Evolutionary conservation across 164 flowering plant species (phyloP), one percentile per base, ranked within the genome.

Genomic region (Vitis vinifera): DNA sequence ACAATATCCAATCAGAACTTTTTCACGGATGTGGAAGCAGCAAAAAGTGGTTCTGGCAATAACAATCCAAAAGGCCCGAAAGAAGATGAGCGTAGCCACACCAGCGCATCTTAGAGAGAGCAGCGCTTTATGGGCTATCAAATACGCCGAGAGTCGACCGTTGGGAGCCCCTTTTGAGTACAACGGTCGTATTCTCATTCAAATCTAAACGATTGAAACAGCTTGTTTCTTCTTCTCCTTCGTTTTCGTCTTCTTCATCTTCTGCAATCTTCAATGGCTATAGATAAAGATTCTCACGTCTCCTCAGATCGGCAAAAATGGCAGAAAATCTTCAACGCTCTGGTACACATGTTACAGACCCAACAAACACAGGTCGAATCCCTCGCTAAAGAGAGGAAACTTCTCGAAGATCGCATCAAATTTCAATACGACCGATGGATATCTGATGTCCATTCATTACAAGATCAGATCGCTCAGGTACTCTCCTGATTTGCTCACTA

Each of bases 401-500:
- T 84, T 11, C 79, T 85, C 27, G 82, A 84, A 70, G 79, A 82
- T 15, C 76, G 83, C 6, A 27, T 87, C 65, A 78, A 74, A 62
- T 59, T 63, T 59, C 90, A 84, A 65, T 67, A 79, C 61, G 81
- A 76, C 2, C 70, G 80, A 9, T 87, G 86, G 86, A 67, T 66
- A 56, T 85, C 78, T 17, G 86, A 86, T 71, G 74, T 75, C 72
- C 83, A 69, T 23, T 55, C 68, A 16, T 76, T 77, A 9, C 69
- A 88, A 68, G 82, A 80, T 23, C 76, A 72, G 10, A 73, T 90
- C 66, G 76, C 78, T 60, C 82, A 77, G 86, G 94, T 87, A 67
- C 14, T 15, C 1, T 48, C 59, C 23, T 49, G 9, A 51, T 31
- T 57, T 61, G 58, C 0, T 23, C 29, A 6, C 3, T 29, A 14